phyloP scores from a whole-genome alignment of 768 basidiomycete species.

The Russula brevipes region DNA sequence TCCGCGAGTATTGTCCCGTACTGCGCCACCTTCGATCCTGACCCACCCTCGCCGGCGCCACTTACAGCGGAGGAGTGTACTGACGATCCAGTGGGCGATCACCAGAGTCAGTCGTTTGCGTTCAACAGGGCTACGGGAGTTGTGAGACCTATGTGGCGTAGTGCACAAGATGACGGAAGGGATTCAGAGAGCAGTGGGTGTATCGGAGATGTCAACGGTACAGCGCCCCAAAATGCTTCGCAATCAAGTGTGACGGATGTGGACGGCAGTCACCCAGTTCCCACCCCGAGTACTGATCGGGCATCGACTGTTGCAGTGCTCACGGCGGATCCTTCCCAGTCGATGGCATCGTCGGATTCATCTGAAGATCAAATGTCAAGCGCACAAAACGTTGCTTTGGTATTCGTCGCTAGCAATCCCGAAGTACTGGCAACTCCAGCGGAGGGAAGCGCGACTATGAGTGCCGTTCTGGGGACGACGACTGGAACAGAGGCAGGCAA shows the following conservation, averaged over 20 bases:
- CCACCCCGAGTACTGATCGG: not conserved
- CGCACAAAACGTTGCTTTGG: conserved; percentile 47
- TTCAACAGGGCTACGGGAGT: conserved; percentile 46
- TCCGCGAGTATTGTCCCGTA: conserved; percentile 37
- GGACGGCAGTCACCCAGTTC: not conserved
- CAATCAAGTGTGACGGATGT: conserved; percentile 17
- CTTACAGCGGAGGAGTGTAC: conserved; percentile 47
- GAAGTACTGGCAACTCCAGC: conserved; percentile 27
- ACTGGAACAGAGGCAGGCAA: conserved; percentile 9
- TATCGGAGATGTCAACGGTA: conserved; percentile 21
- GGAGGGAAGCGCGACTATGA: not conserved
- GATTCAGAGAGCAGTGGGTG: conserved; percentile 19
- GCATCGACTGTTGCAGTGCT: not conserved
- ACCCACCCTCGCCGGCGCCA: conserved; percentile 43
- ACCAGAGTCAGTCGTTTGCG: conserved; percentile 55
- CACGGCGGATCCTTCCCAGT: conserved; percentile 7
- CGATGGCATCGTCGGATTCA: conserved; percentile 2
- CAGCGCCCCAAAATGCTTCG: conserved; percentile 14
- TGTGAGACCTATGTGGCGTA: conserved; percentile 50
- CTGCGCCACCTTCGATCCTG: conserved; percentile 60
- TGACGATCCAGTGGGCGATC: conserved; percentile 23
- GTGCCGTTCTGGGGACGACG: conserved; percentile 5
- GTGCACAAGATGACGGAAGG: conserved; percentile 30
- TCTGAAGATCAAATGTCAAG: conserved; percentile 23
- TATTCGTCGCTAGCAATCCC: conserved; percentile 43